Percentiles rank a stretch among this genome's conserved stretches.
phyloP scores from a whole-genome alignment of 306 rosid species.

The Senna siamea region DNA sequence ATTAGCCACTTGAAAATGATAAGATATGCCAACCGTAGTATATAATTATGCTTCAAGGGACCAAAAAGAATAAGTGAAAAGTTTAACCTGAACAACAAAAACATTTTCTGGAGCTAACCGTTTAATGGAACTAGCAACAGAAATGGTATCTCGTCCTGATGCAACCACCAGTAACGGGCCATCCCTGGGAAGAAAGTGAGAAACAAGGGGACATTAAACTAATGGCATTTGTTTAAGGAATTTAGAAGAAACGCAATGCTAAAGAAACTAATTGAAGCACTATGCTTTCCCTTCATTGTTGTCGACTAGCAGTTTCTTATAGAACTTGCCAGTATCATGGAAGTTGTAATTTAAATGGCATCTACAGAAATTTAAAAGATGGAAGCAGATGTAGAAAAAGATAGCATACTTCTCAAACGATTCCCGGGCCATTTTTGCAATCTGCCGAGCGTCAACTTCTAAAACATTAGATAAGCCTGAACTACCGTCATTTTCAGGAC shows the following conservation, averaged over 20 bases:
- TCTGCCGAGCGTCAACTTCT: slow-evolving; percentile 82
- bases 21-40: slow-evolving; percentile 12
- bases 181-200: slow-evolving; percentile 51
- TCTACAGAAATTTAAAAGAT: slow-evolving; percentile 2
- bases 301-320: not conserved
- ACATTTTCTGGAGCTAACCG: slow-evolving; percentile 87
- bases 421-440: slow-evolving; percentile 73
- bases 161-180: slow-evolving; percentile 90
- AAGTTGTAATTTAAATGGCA: not conserved
- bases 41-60: slow-evolving; percentile 19
- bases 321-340: not conserved
- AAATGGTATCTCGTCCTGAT: slow-evolving; percentile 83
- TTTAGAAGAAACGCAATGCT: not conserved
- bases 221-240: slow-evolving; percentile 16
- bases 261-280: not conserved
- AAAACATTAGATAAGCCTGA: slow-evolving; percentile 58
- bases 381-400: not conserved
- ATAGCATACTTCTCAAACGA: slow-evolving; percentile 62
- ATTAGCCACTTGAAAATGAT: not conserved
- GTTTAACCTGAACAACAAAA: slow-evolving; percentile 88
- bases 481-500: slow-evolving; percentile 41
- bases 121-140: slow-evolving; percentile 81
- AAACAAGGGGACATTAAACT: not conserved
- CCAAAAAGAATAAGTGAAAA: slow-evolving; percentile 34
- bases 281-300: not conserved